Percentiles rank a stretch among this genome's conserved stretches.
These are phyloP conservation scores for Gloeostereum incarnatum DNA, from an alignment of 768 basidiomycete species.

Conservation along the genomic window DNA sequence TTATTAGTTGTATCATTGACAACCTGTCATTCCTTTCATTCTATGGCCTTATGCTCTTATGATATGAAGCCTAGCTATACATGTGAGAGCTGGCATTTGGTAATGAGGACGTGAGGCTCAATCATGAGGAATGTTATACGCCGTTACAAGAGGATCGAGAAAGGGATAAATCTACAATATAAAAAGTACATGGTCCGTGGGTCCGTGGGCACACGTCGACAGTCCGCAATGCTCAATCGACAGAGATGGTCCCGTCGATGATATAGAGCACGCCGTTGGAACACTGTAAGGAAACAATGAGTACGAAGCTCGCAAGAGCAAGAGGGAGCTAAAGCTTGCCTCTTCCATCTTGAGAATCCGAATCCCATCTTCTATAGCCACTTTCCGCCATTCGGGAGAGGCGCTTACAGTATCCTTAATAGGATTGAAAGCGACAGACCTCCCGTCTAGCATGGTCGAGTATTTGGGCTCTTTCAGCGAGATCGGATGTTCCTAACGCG, in stretches of 20 bases:
- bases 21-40: too few species aligned
- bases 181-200: too few species aligned
- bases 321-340: conserved; percentile 26
- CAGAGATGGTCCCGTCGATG: conserved; percentile 27
- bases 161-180: too few species aligned
- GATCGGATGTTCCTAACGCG: conserved; percentile 42
- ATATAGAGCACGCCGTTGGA: conserved; percentile 33
- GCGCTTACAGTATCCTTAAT: conserved; percentile 22
- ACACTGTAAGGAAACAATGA: conserved; percentile 17
- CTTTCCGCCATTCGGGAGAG: conserved; percentile 46
- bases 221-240: conserved; percentile 7
- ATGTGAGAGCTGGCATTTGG: too few species aligned
- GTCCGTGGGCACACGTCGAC: neutral
- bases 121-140: too few species aligned
- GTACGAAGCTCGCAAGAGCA: conserved; percentile 1
- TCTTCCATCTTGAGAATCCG: conserved; percentile 52
- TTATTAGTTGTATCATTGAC: too few species aligned
- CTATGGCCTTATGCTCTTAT: too few species aligned
- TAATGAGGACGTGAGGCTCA: too few species aligned
- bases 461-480: conserved; percentile 35
- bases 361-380: conserved; percentile 45
- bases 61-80: too few species aligned
- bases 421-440: conserved; percentile 44
- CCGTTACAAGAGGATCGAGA: too few species aligned
- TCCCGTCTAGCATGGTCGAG: conserved; percentile 49